These are phyloP conservation scores for Cystobasidium slooffiae DNA, from an alignment of 1,284 basidiomycete genomes.

Conservation along the genomic window DNA sequence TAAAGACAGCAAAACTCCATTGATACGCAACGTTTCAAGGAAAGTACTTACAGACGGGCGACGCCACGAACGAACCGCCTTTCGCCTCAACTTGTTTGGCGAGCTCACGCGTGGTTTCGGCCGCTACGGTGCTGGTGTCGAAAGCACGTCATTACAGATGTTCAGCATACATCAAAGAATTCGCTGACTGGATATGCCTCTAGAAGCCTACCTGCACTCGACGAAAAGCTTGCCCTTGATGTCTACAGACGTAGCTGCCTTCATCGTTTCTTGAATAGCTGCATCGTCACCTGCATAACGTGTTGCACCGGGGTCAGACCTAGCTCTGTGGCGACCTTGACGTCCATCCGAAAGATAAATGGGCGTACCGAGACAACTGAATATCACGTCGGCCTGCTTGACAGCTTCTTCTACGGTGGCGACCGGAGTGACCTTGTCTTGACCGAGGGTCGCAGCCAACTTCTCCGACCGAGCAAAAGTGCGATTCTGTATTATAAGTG, in stretches of 20 bases:
- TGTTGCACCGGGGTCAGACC: background rate
- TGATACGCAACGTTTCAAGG: background rate
- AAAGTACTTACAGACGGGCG: constrained; percentile 29
- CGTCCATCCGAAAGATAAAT: background rate
- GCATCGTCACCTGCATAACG: constrained; percentile 37
- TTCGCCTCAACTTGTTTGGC: constrained; percentile 25
- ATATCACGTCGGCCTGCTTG: constrained; percentile 28
- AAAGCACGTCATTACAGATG: background rate
- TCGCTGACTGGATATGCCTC: no score
- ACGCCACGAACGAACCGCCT: constrained; percentile 32
- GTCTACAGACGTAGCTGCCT: constrained; percentile 26
- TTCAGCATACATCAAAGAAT: no score
- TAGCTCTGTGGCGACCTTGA: background rate
- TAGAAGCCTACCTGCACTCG: constrained; percentile 36
- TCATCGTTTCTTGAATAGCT: constrained; percentile 34
- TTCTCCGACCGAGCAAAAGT: constrained; percentile 35
- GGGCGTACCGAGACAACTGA: constrained; percentile 40
- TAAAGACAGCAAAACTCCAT: background rate
- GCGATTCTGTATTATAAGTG: constrained; percentile 36
- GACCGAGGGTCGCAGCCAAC: constrained; percentile 15
- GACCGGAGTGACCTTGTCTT: constrained; percentile 25
- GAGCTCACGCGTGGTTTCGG: constrained; percentile 29
- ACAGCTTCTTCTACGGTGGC: constrained; percentile 36
- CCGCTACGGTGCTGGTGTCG: constrained; percentile 15
- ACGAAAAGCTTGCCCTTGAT: constrained; percentile 43